Evolutionary conservation across 2,329 filamentous ascomycete species (phyloP).

Genomic region (Penicillium digitatum): DNA sequence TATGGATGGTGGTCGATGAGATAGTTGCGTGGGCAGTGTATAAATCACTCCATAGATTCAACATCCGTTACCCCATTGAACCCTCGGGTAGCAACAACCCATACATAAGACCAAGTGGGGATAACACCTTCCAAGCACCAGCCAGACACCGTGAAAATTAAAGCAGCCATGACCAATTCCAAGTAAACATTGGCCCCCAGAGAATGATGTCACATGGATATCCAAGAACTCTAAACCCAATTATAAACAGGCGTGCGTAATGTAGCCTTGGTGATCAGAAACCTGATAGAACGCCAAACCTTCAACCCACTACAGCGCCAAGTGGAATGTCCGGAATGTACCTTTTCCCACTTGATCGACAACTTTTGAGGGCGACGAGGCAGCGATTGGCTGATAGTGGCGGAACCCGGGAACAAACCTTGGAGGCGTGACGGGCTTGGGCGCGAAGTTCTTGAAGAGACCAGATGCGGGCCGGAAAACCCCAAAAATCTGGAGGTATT

Average conservation of each 20-base stretch:
- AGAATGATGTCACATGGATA: constrained; percentile 1
- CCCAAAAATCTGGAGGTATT: not conserved
- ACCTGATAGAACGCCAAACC: not conserved
- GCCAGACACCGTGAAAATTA: not conserved
- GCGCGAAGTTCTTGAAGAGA: not conserved
- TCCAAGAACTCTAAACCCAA: not conserved
- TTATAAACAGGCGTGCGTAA: not conserved
- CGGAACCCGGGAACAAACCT: constrained; percentile 2
- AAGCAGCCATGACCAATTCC: not conserved
- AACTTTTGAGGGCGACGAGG: constrained; percentile 6
- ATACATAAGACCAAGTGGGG: not conserved
- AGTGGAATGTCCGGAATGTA: not conserved
- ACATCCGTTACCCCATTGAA: not conserved
- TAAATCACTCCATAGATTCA: not conserved
- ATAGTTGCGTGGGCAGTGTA: not conserved
- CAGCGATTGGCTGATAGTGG: constrained; percentile 7
- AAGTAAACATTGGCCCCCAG: not conserved
- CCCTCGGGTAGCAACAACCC: not conserved
- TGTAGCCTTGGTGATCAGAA: not conserved
- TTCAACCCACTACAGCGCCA: not conserved
- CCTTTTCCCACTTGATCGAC: not conserved
- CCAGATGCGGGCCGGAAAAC: not conserved
- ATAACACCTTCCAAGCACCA: not conserved
- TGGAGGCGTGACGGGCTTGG: not conserved
- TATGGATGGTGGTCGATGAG: not conserved